Evolutionary conservation across 106 monocot species (phyloP), one percentile per base, ranked within the genome.

Genomic region (Dioscorea zingiberensis): DNA sequence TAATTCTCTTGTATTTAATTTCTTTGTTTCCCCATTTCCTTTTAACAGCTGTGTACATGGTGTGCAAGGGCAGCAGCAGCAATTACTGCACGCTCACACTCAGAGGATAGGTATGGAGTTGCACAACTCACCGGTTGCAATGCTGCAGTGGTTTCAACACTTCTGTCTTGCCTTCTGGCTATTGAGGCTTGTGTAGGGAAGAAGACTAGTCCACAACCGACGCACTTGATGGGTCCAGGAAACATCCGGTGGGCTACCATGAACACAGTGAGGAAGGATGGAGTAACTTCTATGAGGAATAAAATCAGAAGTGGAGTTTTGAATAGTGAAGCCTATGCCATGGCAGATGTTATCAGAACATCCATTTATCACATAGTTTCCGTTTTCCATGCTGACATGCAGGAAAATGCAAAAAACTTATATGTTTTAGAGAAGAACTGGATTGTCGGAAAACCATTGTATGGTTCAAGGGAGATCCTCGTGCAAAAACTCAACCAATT

Each of bases 111-210:
- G 14, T 97, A 78, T 70, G 97, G 97, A 59, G 85, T 97, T 59
- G 91, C 97, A 74, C 97, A 97, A 68, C 80, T 92, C 30, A 88
- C 81, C 44, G 71, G 88, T 51, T 88, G 69, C 76, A 97, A 97
- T 70, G 59, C 54, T 24, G 67, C 81, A 24, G 88, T 77, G 27
- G 38, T 97, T 29, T 84, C 91, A 21, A 86, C 79, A 2, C 71
- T 97, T 54, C 65, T 97, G 13, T 85, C 88, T 27, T 71, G 83
- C 63, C 65, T 97, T 44, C 67, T 97, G 44, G 88, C 88, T 14
- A 85, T 92, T 16, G 97, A 97, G 71, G 83, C 82, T 72, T 91
- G 79, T 59, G 16, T 97, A 65, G 97, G 97, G 18, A 97, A 92
- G 83, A 97, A 88, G 71, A 92, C 88, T 1, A 88, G 44, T 63